Evolutionary conservation across 1,284 basidiomycete genomes (phyloP), one percentile per base, ranked within the genome.

Genomic region (Stereum hirsutum): DNA sequence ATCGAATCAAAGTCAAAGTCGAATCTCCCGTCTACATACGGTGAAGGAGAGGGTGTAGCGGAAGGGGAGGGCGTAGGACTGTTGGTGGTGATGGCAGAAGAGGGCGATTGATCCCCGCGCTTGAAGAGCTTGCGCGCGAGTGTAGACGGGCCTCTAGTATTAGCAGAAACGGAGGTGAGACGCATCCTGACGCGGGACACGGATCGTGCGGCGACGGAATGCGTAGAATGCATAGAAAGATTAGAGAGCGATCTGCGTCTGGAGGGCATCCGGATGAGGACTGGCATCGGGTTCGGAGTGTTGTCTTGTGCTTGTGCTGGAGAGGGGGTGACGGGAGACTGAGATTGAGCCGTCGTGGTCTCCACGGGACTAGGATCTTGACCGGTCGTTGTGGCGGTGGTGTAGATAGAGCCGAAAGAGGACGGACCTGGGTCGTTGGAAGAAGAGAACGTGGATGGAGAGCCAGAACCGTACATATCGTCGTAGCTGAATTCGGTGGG

Each of bases 241-340:
- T 63, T 72, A 41, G 82, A 79, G 12, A 78, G 63, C 5, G 83
- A 82, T 24, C 69, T 73, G 36, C 70, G 65, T 36, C 77, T 72
- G 6, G 67, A 64, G 20, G 69, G 64, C 14, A 54, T 45, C 40
- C 52, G 57, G 31, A 41, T 37, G 44, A 57, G 55, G 33, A 19
- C 45, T 36, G 45, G 43, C 33, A 43, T 48, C 27, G 46, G 49
- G 42, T n/a, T n/a, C n/a, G n/a, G n/a, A n/a, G n/a, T n/a, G n/a
- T n/a, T n/a, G n/a, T n/a, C n/a, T n/a, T 46, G 49, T 49, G 42
- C 32, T 36, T 30, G 48, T 15, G 42, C 43, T 14, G 42, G 50
- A 15, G 49, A 51, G 14, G 50, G 44, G 41, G 47, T 44, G 39
- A 39, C 42, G 46, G 53, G 46, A 27, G 23, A n/a, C n/a, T n/a